phyloP scores from a whole-genome alignment of 2,329 filamentous ascomycete species.

The Orbilia ellipsospora region DNA sequence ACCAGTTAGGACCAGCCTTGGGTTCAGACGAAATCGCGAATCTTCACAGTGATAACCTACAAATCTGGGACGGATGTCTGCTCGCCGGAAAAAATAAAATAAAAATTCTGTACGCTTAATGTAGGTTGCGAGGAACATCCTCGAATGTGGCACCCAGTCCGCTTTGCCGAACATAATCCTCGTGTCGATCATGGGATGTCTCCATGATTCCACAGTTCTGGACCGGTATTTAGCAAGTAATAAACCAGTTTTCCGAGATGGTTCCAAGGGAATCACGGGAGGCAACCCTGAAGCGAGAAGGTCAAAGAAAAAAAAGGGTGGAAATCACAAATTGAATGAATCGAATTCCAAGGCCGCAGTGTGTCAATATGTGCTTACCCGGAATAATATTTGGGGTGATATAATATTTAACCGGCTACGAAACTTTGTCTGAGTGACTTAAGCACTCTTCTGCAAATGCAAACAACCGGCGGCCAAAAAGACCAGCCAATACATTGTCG shows the following conservation, averaged over 20 bases:
- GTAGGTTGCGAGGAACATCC: conserved; percentile 41
- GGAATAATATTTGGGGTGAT: conserved; percentile 11
- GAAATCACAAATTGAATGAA: conserved; percentile 26
- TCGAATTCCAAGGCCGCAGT: conserved; percentile 17
- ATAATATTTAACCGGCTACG: conserved; percentile 36
- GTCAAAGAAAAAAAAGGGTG: conserved; percentile 23
- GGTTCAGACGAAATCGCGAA: conserved; percentile 39
- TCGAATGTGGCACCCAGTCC: conserved; percentile 42
- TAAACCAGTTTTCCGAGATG: conserved; percentile 33
- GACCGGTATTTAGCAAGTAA: conserved; percentile 34
- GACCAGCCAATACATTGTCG: conserved; percentile 13
- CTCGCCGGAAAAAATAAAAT: too few relatives aligned
- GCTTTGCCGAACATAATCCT: conserved; percentile 56
- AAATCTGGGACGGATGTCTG: too few relatives aligned
- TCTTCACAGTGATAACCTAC: conserved; percentile 6
- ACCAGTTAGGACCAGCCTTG: conserved; percentile 3
- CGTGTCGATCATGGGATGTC: conserved; percentile 51
- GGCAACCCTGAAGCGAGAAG: conserved; percentile 51
- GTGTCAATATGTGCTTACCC: conserved; percentile 17
- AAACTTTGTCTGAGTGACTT: background rate
- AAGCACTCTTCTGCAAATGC: conserved; percentile 1
- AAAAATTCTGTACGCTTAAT: conserved; percentile 19
- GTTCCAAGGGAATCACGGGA: conserved; percentile 47
- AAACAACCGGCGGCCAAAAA: conserved; percentile 1
- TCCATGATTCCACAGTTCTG: conserved; percentile 37